These are phyloP conservation scores for Sclerotinia glacialis DNA, from an alignment of 2,329 filamentous ascomycete species.

Conservation along the genomic window DNA sequence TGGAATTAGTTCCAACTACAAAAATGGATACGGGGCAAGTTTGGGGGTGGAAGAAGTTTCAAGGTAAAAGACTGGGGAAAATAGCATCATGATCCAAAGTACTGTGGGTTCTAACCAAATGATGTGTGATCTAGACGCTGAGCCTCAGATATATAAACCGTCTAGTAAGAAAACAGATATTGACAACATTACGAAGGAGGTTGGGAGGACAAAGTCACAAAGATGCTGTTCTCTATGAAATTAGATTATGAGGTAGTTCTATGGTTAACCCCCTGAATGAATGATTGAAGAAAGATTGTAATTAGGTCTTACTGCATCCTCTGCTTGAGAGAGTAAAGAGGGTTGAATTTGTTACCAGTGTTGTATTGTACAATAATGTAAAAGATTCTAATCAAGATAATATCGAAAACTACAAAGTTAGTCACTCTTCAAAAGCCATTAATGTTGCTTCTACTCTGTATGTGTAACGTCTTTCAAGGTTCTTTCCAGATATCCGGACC, in stretches of 20 bases:
- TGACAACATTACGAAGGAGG: neutral
- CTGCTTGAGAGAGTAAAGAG: neutral
- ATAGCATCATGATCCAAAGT: neutral
- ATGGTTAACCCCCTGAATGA: constrained; percentile 8
- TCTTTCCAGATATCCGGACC: constrained; percentile 10
- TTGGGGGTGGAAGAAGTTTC: constrained; percentile 6
- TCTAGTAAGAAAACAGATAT: neutral
- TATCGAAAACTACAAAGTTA: neutral
- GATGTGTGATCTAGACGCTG: neutral
- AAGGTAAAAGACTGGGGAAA: constrained; percentile 2
- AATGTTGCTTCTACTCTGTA: neutral
- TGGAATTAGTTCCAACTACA: neutral
- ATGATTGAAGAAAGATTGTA: neutral
- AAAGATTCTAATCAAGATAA: neutral
- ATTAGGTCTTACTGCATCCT: neutral
- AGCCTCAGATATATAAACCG: neutral
- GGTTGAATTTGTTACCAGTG: too few species aligned
- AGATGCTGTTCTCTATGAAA: constrained; percentile 14
- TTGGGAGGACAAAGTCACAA: neutral
- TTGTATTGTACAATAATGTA: neutral
- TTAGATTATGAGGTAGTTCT: constrained; percentile 17
- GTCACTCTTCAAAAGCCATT: neutral
- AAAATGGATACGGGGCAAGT: constrained; percentile 7
- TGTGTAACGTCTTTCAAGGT: neutral
- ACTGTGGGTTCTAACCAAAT: neutral